Evolutionary conservation across 371 early-diverging fungal species (phyloP).

Genomic region (Mucor indicus): DNA sequence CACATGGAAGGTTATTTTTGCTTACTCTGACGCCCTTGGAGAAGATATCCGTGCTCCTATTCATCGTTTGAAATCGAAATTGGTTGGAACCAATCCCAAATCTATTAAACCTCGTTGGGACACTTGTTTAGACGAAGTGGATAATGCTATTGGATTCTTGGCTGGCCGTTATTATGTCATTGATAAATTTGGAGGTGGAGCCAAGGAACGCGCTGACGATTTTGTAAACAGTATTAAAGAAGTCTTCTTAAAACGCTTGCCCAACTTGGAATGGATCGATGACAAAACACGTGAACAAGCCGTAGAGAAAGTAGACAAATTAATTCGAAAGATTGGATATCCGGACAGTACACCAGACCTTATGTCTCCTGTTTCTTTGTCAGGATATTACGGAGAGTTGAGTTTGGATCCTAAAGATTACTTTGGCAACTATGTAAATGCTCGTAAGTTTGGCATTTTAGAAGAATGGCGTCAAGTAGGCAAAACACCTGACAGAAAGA

Average conservation of each 20-base stretch:
- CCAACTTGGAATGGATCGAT: conserved; percentile 55
- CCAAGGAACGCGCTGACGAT: conserved; percentile 40
- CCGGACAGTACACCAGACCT: conserved; percentile 44
- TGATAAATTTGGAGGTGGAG: conserved; percentile 36
- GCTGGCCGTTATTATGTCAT: conserved; percentile 53
- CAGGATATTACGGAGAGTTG: conserved; percentile 42
- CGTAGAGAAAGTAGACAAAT: conserved; percentile 34
- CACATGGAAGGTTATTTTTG: conserved; percentile 39
- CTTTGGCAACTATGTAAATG: conserved; percentile 49
- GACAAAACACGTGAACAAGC: conserved; percentile 42
- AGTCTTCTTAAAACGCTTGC: conserved; percentile 42
- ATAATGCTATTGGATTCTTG: conserved; percentile 41
- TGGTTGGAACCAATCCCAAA: conserved; percentile 42
- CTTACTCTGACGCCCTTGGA: conserved; percentile 24
- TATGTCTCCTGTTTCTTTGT: conserved; percentile 42
- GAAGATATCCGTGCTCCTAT: conserved; percentile 30
- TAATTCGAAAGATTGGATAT: conserved; percentile 50
- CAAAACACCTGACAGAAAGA: conserved; percentile 37
- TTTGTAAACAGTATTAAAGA: conserved; percentile 49
- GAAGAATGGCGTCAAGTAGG: conserved; percentile 31
- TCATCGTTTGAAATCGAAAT: conserved; percentile 21
- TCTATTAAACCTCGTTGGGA: conserved; percentile 50
- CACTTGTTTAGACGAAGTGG: conserved; percentile 41
- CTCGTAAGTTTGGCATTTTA: conserved; percentile 19
- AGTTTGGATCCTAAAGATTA: conserved; percentile 27